Conservation (phyloP, 257 asterid species). For the Jasminum sambac region DNA sequence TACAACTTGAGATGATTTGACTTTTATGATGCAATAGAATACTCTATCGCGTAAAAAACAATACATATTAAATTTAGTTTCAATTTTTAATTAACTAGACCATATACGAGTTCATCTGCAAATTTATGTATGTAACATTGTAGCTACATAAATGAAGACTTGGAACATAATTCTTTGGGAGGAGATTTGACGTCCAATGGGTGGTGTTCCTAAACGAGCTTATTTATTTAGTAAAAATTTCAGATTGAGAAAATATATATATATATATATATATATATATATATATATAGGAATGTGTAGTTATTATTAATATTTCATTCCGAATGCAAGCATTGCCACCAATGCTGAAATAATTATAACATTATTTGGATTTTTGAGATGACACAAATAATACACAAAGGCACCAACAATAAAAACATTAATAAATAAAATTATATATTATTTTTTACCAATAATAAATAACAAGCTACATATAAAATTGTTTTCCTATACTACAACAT, state of each 20-base stretch:
- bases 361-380: not conserved
- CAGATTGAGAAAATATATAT: no score
- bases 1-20: not conserved
- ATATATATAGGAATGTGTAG: no score
- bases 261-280: no score
- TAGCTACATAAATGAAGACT: no score
- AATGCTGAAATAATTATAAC: not conserved
- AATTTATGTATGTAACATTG: no score
- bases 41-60: not conserved
- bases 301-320: not conserved
- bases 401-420: not conserved
- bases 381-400: not conserved
- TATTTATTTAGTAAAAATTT: no score
- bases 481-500: not conserved
- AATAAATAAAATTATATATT: not conserved
- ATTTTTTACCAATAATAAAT: not conserved
- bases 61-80: not conserved
- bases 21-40: not conserved
- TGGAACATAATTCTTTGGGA: no score
- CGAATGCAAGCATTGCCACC: not conserved
- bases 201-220: no score
- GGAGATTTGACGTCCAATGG: no score
- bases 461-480: not conserved
- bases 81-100: no score
- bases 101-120: no score